Conservation (phyloP, 2,329 filamentous ascomycete species). For the Coniella lustricola region DNA sequence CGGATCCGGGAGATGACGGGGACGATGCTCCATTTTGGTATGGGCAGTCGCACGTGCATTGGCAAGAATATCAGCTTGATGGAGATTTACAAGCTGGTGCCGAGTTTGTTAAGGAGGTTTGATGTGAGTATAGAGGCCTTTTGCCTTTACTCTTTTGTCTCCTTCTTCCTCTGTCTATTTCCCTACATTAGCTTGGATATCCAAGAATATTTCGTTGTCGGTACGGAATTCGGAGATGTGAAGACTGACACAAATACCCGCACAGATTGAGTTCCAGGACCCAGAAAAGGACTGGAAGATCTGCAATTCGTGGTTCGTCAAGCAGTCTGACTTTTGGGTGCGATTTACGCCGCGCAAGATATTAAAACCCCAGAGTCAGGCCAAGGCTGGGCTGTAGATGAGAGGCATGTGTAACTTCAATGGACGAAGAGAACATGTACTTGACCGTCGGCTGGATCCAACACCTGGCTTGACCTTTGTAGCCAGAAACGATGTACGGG, state of each 20-base stretch:
- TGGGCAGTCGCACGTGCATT: constrained; percentile 62
- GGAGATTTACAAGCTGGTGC: constrained; percentile 59
- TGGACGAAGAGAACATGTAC: too few relatives aligned
- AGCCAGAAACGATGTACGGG: too few relatives aligned
- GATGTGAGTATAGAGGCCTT: constrained; percentile 46
- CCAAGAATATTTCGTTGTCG: too few relatives aligned
- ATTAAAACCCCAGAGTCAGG: constrained; percentile 28
- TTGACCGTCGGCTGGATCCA: too few relatives aligned
- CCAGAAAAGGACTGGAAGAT: constrained; percentile 50
- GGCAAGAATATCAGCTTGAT: constrained; percentile 59
- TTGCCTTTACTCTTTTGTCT: constrained; percentile 35
- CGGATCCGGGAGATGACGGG: constrained; percentile 60
- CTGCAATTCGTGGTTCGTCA: constrained; percentile 57
- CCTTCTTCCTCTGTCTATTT: background rate
- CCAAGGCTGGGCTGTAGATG: too few relatives aligned
- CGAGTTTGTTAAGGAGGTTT: constrained; percentile 55
- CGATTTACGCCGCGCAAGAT: constrained; percentile 37
- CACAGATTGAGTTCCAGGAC: constrained; percentile 46
- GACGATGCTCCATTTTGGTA: constrained; percentile 67
- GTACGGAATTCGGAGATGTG: too few relatives aligned
- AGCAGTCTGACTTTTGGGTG: constrained; percentile 49
- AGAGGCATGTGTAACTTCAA: too few relatives aligned
- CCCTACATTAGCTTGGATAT: too few relatives aligned
- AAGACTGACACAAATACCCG: too few relatives aligned
- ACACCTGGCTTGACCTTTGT: too few relatives aligned